Evolutionary conservation across 495 filamentous ascomycete species (phyloP), one percentile per base, ranked within the genome.

Genomic region (Rostrohypoxylon terebratum): DNA sequence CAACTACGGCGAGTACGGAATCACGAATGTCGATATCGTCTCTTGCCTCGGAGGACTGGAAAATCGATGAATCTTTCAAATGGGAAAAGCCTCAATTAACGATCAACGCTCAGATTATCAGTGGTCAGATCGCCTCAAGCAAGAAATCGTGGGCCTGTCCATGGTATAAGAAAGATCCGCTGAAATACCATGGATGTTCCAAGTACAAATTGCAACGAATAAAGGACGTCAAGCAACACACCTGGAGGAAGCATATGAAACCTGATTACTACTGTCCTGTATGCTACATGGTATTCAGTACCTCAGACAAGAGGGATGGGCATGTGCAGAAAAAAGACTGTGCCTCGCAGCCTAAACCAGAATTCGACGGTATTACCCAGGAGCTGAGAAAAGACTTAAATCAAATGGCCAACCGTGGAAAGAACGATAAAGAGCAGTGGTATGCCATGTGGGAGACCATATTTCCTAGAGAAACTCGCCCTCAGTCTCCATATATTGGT

Each of bases 161-260:
- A 16, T 74, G 69, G 36, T 59, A 68, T 51, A 74, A 74, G 16
- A 71, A 38, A 11, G 44, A 74, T 38, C 50, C 40, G 6, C 48
- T 40, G 38, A 66, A 42, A 47, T 54, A 74, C 34, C 55, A 53
- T 42, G 18, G 45, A 18, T 74, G 72, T 13, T 20, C 61, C 7
- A 66, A 63, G 14, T 71, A 66, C 28, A 66, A 58, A 1, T 51
- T 74, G 3, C 62, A 47, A 8, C 72, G 72, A 9, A 68, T 74
- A 6, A 74, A 68, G 59, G 72, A 74, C 18, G 67, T 74, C 14
- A 74, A 74, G 50, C 72, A 74, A n/a, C 72, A 74, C 28, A 59
- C 59, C 9, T 54, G 65, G 38, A 74, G 72, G 53, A 59, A 38
- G 10, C 72, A 71, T 23, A 66, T 38, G 48, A 62, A 60, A n/a